Conservation (phyloP, 805 yeast species). For the Brettanomyces anomalus region DNA sequence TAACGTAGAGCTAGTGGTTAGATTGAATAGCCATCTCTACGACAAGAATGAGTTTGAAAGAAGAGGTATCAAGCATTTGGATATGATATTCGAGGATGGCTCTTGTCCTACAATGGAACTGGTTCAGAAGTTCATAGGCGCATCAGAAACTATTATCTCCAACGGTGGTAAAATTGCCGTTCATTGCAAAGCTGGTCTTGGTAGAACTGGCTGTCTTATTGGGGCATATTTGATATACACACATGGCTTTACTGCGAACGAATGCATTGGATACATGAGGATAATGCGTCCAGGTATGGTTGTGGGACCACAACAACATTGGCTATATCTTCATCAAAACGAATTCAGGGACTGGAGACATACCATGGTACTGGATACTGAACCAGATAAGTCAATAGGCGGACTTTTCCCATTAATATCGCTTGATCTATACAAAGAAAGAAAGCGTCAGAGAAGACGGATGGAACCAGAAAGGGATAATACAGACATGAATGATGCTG, state of each 20-base stretch:
- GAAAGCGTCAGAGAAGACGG: constrained; percentile 25
- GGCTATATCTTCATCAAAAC: constrained; percentile 93
- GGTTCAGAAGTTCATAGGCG: constrained; percentile 89
- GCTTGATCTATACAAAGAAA: constrained; percentile 51
- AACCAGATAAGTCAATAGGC: constrained; percentile 58
- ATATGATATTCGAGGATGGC: constrained; percentile 96
- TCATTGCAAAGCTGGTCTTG: constrained; percentile 98
- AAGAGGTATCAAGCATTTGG: constrained; percentile 80
- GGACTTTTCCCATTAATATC: constrained; percentile 56
- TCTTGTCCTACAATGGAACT: constrained; percentile 94
- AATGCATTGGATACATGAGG: constrained; percentile 94
- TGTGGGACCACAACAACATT: constrained; percentile 99
- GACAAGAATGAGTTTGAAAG: constrained; percentile 77
- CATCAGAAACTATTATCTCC: constrained; percentile 80
- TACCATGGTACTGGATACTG: constrained; percentile 71
- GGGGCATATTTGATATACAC: constrained; percentile 96
- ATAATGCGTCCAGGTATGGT: constrained; percentile 98
- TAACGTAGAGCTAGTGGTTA: constrained; percentile 80
- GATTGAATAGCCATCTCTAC: constrained; percentile 87
- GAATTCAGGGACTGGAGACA: constrained; percentile 95
- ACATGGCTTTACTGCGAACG: constrained; percentile 94
- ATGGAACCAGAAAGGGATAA: constrained; percentile 15
- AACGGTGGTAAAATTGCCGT: constrained; percentile 93
- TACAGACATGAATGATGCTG: constrained; percentile 13
- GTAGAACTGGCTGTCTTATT: constrained; percentile 94